Evolutionary conservation across 306 rosid genomes (phyloP), one percentile per base, ranked within the genome.

Genomic region (Corylus avellana): DNA sequence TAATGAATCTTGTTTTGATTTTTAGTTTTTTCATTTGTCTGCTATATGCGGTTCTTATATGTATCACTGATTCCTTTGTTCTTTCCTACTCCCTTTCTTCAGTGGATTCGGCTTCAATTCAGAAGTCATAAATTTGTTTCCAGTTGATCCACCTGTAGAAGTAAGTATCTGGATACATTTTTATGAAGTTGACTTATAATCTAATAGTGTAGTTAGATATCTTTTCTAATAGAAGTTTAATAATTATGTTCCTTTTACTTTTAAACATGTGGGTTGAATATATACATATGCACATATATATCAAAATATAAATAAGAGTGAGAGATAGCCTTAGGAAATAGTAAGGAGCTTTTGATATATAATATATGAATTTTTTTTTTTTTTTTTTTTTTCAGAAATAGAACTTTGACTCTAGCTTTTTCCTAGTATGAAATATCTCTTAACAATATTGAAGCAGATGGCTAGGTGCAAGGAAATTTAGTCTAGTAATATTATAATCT

Each of bases 61-160:
- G 35, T 63, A 48, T 62, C 35, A 81, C 83, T 83, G 58, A 85
- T 76, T 53, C 7, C n/a, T 42, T 47, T 56, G 70, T 64, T 71
- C 44, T 75, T n/a, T 51, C 74, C 62, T 11, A 32, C 79, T 44
- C 71, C 12, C 25, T 70, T 35, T 70, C 61, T 84, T 42, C 94
- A 96, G 99, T 72, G 94, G 92, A 84, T 83, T 96, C 84, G 73
- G 87, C 75, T 93, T 96, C 88, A 87, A 89, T 70, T 37, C 89
- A 11, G 92, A 20, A 75, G 97, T 93, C 81, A 93, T 96, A 87
- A 89, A 89, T 83, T 89, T 96, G 94, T 93, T 91, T 84, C 89
- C 93, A 14, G 85, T 84, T 73, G 91, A 90, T 84, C 87, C 85
- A 69, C 86, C 86, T 29, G 49, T 87, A 18, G 93, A 87, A 80